Percentiles rank a stretch among this genome's conserved stretches.
These are phyloP conservation scores for Pseudophaeomoniella oleicola DNA, from an alignment of 2,329 filamentous ascomycete species.

Conservation along the genomic window DNA sequence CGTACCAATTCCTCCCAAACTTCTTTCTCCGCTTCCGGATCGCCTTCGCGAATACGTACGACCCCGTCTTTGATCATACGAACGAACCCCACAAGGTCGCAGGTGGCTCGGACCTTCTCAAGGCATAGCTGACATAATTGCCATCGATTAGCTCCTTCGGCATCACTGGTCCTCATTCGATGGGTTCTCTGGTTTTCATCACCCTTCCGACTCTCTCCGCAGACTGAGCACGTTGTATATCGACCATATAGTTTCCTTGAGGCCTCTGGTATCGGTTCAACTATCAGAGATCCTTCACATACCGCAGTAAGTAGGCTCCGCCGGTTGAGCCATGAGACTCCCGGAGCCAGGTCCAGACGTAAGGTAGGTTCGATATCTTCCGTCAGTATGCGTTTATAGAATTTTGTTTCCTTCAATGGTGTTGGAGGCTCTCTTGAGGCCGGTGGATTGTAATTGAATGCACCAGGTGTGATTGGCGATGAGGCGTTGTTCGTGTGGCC, in stretches of 20 bases:
- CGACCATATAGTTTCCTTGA: slow-evolving; percentile 21
- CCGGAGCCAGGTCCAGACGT: slow-evolving; percentile 74
- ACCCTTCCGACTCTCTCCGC: slow-evolving; percentile 66
- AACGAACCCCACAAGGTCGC: slow-evolving; percentile 84
- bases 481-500: slow-evolving; percentile 41
- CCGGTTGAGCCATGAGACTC: slow-evolving; percentile 84
- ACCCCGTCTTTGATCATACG: slow-evolving; percentile 86
- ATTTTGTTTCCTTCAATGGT: slow-evolving; percentile 75
- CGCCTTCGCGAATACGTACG: slow-evolving; percentile 56
- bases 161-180: slow-evolving; percentile 78
- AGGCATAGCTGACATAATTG: slow-evolving; percentile 84
- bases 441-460: slow-evolving; percentile 23
- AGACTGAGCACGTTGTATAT: slow-evolving; percentile 63
- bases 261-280: slow-evolving; percentile 66
- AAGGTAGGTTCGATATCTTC: slow-evolving; percentile 94
- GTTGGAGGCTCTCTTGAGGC: slow-evolving; percentile 16
- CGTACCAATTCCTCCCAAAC: slow-evolving; percentile 93
- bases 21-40: slow-evolving; percentile 67
- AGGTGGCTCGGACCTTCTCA: slow-evolving; percentile 67
- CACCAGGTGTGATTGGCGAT: slow-evolving; percentile 40
- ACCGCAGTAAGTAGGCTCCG: slow-evolving; percentile 72
- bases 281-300: slow-evolving; percentile 69
- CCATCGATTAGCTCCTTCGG: slow-evolving; percentile 73
- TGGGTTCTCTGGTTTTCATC: slow-evolving; percentile 62
- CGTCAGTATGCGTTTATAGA: slow-evolving; percentile 76